phyloP scores from a whole-genome alignment of 768 basidiomycete genomes.

The Daedaleopsis sinensis region DNA sequence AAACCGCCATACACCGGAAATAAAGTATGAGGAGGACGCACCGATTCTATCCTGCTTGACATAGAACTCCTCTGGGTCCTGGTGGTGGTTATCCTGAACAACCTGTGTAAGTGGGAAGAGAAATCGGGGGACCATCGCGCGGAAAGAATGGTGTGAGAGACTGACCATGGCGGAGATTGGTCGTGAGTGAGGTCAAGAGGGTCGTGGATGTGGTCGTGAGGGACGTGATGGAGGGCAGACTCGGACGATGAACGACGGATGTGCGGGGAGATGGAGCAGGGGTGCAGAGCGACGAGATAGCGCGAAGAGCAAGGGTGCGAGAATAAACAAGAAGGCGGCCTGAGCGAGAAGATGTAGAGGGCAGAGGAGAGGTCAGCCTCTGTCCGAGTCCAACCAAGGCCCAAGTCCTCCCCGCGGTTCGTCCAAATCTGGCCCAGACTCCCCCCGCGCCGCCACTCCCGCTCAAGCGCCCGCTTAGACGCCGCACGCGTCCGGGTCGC shows the following conservation, averaged over 20 bases:
- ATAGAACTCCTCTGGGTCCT: conserved; percentile 97
- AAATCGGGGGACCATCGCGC: conserved; percentile 14
- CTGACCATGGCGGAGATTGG: conserved; percentile 28
- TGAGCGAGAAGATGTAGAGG: background rate
- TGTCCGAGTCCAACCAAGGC: too few relatives aligned
- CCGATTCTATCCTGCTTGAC: conserved; percentile 98
- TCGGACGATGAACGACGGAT: conserved; percentile 16
- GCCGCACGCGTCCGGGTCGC: background rate
- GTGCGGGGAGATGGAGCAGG: conserved; percentile 17
- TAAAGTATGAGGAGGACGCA: conserved; percentile 36
- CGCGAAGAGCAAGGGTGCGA: conserved; percentile 14
- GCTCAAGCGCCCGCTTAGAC: background rate
- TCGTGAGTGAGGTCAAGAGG: conserved; percentile 12
- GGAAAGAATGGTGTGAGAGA: conserved; percentile 1
- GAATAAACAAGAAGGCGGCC: conserved; percentile 14
- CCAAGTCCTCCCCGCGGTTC: conserved; percentile 12
- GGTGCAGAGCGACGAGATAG: conserved; percentile 17
- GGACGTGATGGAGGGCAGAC: conserved; percentile 18
- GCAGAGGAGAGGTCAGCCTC: conserved; percentile 2
- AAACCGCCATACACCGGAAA: conserved; percentile 12
- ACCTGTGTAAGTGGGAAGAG: conserved; percentile 3
- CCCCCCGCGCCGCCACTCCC: conserved; percentile 9
- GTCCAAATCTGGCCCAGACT: conserved; percentile 11
- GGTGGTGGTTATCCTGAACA: conserved; percentile 61
- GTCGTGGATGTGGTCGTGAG: conserved; percentile 26